Conservation (phyloP, 768 basidiomycete genomes). For the Tulasnella sp. region DNA sequence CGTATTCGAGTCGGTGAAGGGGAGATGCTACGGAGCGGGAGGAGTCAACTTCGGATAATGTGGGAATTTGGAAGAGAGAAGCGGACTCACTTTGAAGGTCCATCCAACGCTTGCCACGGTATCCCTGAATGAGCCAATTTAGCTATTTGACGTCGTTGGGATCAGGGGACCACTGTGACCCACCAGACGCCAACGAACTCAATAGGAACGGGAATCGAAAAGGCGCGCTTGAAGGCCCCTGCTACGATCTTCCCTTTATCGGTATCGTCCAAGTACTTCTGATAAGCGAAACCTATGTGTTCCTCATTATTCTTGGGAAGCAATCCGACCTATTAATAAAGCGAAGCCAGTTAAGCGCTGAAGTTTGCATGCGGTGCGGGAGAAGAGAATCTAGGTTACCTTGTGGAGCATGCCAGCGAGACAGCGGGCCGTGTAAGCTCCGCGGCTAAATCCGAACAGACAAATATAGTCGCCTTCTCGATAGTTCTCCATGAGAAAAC, state of each 20-base stretch:
- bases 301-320: constrained; percentile 22
- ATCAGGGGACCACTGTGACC: not conserved
- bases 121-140: constrained; percentile 27
- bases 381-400: constrained; percentile 2
- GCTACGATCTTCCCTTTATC: constrained; percentile 23
- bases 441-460: constrained; percentile 32
- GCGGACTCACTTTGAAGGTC: constrained; percentile 15
- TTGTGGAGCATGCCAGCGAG: constrained; percentile 30
- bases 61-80: not conserved
- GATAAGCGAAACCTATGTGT: constrained; percentile 18
- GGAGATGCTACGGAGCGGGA: constrained; percentile 31
- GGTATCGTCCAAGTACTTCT: constrained; percentile 24
- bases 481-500: constrained; percentile 24
- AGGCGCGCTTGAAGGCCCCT: constrained; percentile 33
- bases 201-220: constrained; percentile 31
- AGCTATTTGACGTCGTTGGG: not conserved
- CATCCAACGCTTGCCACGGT: constrained; percentile 34
- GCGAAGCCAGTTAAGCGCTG: not conserved
- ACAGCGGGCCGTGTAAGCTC: constrained; percentile 31
- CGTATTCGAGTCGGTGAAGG: constrained; percentile 33
- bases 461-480: constrained; percentile 25
- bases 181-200: constrained; percentile 35
- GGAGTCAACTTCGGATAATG: constrained; percentile 31
- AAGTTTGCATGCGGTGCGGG: not conserved
- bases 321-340: constrained; percentile 23